These are phyloP conservation scores for Ehretia macrophylla DNA, from an alignment of 257 asterid genomes.

Conservation along the genomic window DNA sequence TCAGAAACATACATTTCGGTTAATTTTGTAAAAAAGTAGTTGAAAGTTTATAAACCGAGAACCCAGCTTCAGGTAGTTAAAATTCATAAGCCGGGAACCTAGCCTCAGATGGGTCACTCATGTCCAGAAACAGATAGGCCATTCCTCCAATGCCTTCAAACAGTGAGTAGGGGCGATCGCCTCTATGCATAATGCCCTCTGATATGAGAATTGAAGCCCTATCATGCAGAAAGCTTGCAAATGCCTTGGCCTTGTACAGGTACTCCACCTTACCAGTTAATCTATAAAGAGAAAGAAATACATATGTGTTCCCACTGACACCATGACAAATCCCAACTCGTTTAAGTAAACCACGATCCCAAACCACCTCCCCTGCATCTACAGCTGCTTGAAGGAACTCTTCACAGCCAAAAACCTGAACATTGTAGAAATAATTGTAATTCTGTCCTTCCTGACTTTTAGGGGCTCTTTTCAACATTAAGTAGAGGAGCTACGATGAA, in stretches of 20 bases:
- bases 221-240: constrained; percentile 68
- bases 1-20: too few relatives aligned
- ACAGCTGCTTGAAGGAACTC: constrained; percentile 64
- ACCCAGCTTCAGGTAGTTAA: neutral
- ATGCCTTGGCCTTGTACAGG: constrained; percentile 70
- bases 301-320: constrained; percentile 70
- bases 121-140: constrained; percentile 16
- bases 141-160: constrained; percentile 80
- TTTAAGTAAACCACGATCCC: constrained; percentile 75
- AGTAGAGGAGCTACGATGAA: neutral
- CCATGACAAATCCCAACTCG: constrained; percentile 82
- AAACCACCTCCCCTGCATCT: constrained; percentile 78
- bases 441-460: neutral
- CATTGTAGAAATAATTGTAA: neutral
- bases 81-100: constrained; percentile 9
- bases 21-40: too few relatives aligned
- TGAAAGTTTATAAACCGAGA: too few relatives aligned
- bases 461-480: neutral
- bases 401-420: constrained; percentile 52
- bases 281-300: constrained; percentile 63
- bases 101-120: neutral
- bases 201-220: constrained; percentile 57
- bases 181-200: constrained; percentile 59
- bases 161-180: constrained; percentile 56
- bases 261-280: constrained; percentile 58